A percentile compares a stretch with the other conserved stretches of the same genome.
Evolutionary conservation across 148 eudicot species (phyloP).

Genomic region (Fallopia convolvulus): DNA sequence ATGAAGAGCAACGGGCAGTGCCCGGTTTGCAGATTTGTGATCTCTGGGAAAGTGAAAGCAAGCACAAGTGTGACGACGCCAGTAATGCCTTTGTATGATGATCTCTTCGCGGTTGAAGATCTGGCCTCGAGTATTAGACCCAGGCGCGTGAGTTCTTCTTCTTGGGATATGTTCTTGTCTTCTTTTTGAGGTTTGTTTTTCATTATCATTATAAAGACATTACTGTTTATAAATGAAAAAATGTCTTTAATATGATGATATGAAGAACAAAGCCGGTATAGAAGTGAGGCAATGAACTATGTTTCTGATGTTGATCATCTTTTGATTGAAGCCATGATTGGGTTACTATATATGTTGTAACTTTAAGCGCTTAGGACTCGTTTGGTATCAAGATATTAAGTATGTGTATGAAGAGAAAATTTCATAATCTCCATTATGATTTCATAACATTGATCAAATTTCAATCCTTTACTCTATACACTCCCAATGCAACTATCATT

Average conservation of each 20-base stretch:
- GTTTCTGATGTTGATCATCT: neutral
- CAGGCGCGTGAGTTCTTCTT: neutral
- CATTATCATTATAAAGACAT: too few relatives aligned
- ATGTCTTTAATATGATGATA: too few relatives aligned
- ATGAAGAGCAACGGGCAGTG: slow-evolving; percentile 62
- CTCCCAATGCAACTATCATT: neutral
- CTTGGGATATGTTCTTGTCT: slow-evolving; percentile 8
- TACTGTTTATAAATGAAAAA: too few relatives aligned
- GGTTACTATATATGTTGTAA: neutral
- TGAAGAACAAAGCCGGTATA: neutral
- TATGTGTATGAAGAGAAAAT: too few relatives aligned
- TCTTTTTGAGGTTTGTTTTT: neutral
- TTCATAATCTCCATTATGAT: neutral
- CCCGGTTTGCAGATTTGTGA: slow-evolving; percentile 57
- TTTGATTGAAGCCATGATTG: neutral
- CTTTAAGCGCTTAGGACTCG: neutral
- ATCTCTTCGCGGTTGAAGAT: neutral
- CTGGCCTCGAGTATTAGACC: neutral
- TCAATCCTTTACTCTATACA: neutral
- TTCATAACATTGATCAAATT: neutral
- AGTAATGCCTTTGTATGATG: neutral
- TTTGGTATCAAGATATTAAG: neutral
- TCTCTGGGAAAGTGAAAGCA: slow-evolving; percentile 19
- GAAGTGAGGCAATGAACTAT: neutral
- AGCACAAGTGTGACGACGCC: neutral